Percentiles rank a stretch among this genome's conserved stretches.
Conservation (phyloP, 352 stramenopile species). For the Phytophthora citrophthora region DNA sequence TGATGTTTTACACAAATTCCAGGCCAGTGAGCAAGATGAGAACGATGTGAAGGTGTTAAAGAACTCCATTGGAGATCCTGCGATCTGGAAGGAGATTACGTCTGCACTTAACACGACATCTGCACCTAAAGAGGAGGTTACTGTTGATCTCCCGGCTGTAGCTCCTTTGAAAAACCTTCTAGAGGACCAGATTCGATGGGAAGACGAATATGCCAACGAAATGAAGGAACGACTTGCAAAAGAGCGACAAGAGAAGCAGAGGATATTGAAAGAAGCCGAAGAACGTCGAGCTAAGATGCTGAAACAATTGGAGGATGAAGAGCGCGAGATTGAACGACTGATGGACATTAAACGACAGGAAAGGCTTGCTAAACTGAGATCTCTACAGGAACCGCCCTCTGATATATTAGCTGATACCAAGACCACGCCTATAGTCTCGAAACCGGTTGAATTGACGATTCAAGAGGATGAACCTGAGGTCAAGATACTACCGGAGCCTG, state of each 20-base stretch:
- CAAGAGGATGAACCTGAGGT: background rate
- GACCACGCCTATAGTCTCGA: background rate
- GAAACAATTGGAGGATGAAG: slow-evolving; percentile 76
- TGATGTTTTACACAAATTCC: slow-evolving; percentile 68
- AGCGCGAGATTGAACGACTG: slow-evolving; percentile 67
- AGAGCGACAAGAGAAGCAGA: slow-evolving; percentile 64
- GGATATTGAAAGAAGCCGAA: slow-evolving; percentile 56
- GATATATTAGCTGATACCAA: slow-evolving; percentile 7
- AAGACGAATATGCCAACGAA: slow-evolving; percentile 65
- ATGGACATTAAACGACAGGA: slow-evolving; percentile 72
- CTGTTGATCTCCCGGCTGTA: slow-evolving; percentile 1
- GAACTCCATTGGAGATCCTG: slow-evolving; percentile 73
- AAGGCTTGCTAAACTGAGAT: slow-evolving; percentile 57
- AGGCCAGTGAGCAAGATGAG: slow-evolving; percentile 55
- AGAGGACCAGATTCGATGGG: slow-evolving; percentile 64
- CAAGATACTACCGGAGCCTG: slow-evolving; percentile 7
- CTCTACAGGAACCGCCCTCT: slow-evolving; percentile 32
- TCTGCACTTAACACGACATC: slow-evolving; percentile 21
- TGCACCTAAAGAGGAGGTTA: background rate
- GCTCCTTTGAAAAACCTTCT: slow-evolving; percentile 49
- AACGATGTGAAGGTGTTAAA: slow-evolving; percentile 59
- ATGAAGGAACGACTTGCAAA: slow-evolving; percentile 49
- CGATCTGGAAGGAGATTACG: slow-evolving; percentile 79
- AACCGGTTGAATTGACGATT: background rate
- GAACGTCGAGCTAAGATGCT: slow-evolving; percentile 58